Conservation (phyloP, 2,329 filamentous ascomycete genomes). For the Paraphoma chrysanthemicola region DNA sequence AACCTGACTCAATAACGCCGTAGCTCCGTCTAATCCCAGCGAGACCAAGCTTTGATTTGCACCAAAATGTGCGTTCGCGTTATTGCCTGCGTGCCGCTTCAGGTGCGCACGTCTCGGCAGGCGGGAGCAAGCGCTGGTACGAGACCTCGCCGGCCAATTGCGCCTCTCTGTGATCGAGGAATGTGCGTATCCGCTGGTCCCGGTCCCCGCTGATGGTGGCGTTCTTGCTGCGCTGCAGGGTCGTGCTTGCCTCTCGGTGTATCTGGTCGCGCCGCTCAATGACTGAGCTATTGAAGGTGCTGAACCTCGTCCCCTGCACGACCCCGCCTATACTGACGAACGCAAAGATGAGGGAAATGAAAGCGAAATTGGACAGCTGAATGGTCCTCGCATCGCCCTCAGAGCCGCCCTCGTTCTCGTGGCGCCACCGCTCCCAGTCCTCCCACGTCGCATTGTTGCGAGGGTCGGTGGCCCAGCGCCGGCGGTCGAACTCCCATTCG, state of each 20-base stretch:
- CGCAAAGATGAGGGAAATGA: slow-evolving; percentile 74
- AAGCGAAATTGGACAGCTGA: slow-evolving; percentile 80
- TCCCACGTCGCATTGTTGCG: slow-evolving; percentile 93
- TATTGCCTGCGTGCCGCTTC: slow-evolving; percentile 46
- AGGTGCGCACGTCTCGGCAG: slow-evolving; percentile 55
- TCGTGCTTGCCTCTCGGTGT: slow-evolving; percentile 70
- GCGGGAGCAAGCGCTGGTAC: slow-evolving; percentile 54
- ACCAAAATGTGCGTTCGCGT: slow-evolving; percentile 9
- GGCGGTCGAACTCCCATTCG: slow-evolving; percentile 34
- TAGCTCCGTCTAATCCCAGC: slow-evolving; percentile 15
- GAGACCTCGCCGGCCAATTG: slow-evolving; percentile 52
- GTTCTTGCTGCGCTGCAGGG: slow-evolving; percentile 63
- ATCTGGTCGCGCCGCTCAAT: slow-evolving; percentile 71
- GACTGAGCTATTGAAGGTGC: slow-evolving; percentile 65
- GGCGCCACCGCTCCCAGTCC: slow-evolving; percentile 78
- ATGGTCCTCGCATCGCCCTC: slow-evolving; percentile 56
- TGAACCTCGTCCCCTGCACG: slow-evolving; percentile 74
- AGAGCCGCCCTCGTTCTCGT: slow-evolving; percentile 36
- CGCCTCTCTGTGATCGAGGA: slow-evolving; percentile 65
- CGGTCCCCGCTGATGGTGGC: slow-evolving; percentile 58
- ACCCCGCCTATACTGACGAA: slow-evolving; percentile 74
- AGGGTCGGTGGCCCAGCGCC: slow-evolving; percentile 49
- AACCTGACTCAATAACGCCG: slow-evolving; percentile 21
- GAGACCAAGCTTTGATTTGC: slow-evolving; percentile 1
- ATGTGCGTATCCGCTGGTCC: slow-evolving; percentile 72